These are phyloP conservation scores for Prunus armeniaca DNA, from an alignment of 306 rosid species.

Conservation along the genomic window DNA sequence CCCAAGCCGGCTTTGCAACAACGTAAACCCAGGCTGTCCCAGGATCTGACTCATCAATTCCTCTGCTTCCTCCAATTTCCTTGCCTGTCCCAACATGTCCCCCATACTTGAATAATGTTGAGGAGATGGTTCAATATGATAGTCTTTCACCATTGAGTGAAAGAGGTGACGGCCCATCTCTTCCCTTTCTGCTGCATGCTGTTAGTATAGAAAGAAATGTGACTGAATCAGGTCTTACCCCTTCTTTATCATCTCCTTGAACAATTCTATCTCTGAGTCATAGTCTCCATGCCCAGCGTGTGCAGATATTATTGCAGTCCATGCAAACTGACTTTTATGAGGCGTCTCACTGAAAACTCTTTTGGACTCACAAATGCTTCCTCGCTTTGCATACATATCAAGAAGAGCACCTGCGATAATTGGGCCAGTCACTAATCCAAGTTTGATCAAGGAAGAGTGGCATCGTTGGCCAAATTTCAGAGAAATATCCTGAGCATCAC, in stretches of 20 bases:
- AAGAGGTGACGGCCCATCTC: constrained; percentile 56
- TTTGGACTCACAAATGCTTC: no score
- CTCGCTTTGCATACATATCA: not conserved
- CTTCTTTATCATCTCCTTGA: constrained; percentile 54
- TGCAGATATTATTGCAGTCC: constrained; percentile 81
- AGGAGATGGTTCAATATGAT: constrained; percentile 55
- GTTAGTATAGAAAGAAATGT: constrained; percentile 69
- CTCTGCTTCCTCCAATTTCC: no score
- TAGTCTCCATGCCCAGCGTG: constrained; percentile 71
- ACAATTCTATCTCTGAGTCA: constrained; percentile 56
- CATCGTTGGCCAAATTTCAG: constrained; percentile 69
- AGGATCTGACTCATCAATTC: no score
- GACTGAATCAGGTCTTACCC: constrained; percentile 54
- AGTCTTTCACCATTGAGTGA: constrained; percentile 51
- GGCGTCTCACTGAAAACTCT: no score
- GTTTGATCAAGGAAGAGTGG: constrained; percentile 61
- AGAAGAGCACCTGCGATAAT: constrained; percentile 67
- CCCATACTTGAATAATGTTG: constrained; percentile 32
- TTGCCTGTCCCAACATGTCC: no score
- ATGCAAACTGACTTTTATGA: not conserved
- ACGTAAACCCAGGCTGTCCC: no score
- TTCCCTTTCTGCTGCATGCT: constrained; percentile 77
- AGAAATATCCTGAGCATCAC: constrained; percentile 68
- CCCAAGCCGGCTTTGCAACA: no score
- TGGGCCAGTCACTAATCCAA: constrained; percentile 52